Conservation (phyloP, 345 rosid species). For the Melastoma malabathricum region DNA sequence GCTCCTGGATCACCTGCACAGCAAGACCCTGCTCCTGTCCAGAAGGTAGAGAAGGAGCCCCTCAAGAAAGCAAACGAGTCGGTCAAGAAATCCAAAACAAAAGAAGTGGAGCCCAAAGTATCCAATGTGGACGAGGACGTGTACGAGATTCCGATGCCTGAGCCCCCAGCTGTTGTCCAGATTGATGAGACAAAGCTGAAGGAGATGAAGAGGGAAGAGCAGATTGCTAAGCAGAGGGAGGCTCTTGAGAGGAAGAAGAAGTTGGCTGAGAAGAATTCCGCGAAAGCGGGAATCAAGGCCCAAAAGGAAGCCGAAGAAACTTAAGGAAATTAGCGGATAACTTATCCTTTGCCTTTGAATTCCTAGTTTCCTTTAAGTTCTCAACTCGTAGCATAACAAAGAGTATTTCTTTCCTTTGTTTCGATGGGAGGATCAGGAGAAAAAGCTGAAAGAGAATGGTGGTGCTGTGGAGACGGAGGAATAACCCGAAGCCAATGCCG, state of each 20-base stretch:
- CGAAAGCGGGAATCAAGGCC: slow-evolving; percentile 77
- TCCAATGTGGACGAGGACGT: slow-evolving; percentile 22
- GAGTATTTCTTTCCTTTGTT: neutral
- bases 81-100: slow-evolving; percentile 9
- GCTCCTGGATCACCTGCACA: slow-evolving; percentile 35
- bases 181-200: slow-evolving; percentile 56
- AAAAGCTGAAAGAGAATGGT: slow-evolving; percentile 71
- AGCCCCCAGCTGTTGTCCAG: slow-evolving; percentile 10
- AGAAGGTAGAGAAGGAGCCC: slow-evolving; percentile 34
- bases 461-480: slow-evolving; percentile 30
- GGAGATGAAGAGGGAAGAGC: slow-evolving; percentile 87
- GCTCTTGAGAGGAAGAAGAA: slow-evolving; percentile 95
- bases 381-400: too few relatives aligned
- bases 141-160: slow-evolving; percentile 6
- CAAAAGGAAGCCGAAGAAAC: slow-evolving; percentile 93
- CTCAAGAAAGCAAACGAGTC: slow-evolving; percentile 23
- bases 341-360: neutral
- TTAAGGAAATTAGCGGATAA: slow-evolving; percentile 38
- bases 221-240: slow-evolving; percentile 71
- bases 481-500: slow-evolving; percentile 28
- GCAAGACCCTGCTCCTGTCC: slow-evolving; percentile 20
- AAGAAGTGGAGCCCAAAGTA: slow-evolving; percentile 17
- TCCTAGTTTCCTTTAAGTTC: neutral
- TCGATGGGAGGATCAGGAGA: slow-evolving; percentile 64
- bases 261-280: slow-evolving; percentile 79